These are phyloP conservation scores for Phytophthora idaei DNA, from an alignment of 352 stramenopile genomes.

Conservation along the genomic window DNA sequence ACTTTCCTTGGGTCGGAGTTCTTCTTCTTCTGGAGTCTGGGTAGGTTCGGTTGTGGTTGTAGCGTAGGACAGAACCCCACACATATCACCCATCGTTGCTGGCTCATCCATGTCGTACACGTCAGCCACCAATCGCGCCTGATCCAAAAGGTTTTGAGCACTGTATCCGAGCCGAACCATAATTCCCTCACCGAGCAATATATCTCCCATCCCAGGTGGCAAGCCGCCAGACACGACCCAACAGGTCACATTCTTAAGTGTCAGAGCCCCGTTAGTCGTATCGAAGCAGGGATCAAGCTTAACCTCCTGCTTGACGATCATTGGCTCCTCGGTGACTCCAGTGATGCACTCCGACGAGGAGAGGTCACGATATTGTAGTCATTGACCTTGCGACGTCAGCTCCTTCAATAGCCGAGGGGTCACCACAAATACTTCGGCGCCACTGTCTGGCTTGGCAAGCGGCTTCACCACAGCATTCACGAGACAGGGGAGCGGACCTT, in stretches of 20 bases:
- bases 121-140: neutral
- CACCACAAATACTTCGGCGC: neutral
- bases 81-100: neutral
- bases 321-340: neutral
- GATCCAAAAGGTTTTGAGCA: neutral
- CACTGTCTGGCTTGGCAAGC: neutral
- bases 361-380: neutral
- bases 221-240: neutral
- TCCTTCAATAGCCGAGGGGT: neutral
- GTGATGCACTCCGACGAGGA: neutral
- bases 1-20: too few relatives aligned
- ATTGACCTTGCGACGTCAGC: neutral
- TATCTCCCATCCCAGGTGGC: neutral
- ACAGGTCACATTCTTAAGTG: neutral
- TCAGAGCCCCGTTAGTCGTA: neutral
- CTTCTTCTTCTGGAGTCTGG: too few relatives aligned
- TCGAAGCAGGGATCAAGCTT: neutral
- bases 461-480: neutral
- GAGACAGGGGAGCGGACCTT: too few relatives aligned
- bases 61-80: neutral
- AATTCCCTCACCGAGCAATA: neutral
- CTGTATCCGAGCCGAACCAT: neutral
- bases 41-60: too few relatives aligned
- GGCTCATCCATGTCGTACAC: neutral
- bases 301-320: neutral